Percentiles rank a stretch among this genome's conserved stretches.
Evolutionary conservation across 257 asterid species (phyloP).

Genomic region (Cynanchum wilfordii): DNA sequence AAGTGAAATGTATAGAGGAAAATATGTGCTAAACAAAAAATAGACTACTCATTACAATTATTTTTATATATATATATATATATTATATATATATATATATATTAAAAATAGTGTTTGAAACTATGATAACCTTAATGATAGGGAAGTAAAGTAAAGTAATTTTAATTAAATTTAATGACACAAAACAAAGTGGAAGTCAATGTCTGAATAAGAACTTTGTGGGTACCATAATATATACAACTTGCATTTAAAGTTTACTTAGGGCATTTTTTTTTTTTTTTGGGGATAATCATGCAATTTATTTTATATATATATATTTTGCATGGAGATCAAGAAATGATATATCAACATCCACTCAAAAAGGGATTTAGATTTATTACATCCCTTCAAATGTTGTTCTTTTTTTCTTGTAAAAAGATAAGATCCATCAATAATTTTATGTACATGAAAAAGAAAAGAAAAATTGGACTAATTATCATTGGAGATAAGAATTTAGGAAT

Average conservation of each 20-base stretch:
- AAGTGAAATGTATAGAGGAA: no score
- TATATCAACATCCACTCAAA: background rate
- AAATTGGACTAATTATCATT: no score
- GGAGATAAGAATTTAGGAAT: slow-evolving; percentile 1
- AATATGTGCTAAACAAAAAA: no score
- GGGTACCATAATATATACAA: background rate
- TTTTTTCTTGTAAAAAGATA: background rate
- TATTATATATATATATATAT: no score
- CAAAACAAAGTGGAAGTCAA: background rate
- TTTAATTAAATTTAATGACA: background rate
- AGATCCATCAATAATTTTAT: background rate
- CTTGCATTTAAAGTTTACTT: background rate
- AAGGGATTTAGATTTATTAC: background rate
- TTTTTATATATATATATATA: no score
- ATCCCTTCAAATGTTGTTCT: background rate
- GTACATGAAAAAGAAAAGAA: background rate
- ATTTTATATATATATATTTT: no score
- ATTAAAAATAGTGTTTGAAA: background rate
- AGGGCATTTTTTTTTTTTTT: background rate
- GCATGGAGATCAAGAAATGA: background rate
- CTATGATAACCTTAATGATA: background rate
- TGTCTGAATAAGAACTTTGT: background rate
- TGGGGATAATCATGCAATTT: background rate
- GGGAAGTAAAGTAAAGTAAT: background rate
- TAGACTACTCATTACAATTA: no score